These are phyloP conservation scores for Backusella macrospora DNA, from an alignment of 192 early-diverging fungal genomes.

Conservation along the genomic window DNA sequence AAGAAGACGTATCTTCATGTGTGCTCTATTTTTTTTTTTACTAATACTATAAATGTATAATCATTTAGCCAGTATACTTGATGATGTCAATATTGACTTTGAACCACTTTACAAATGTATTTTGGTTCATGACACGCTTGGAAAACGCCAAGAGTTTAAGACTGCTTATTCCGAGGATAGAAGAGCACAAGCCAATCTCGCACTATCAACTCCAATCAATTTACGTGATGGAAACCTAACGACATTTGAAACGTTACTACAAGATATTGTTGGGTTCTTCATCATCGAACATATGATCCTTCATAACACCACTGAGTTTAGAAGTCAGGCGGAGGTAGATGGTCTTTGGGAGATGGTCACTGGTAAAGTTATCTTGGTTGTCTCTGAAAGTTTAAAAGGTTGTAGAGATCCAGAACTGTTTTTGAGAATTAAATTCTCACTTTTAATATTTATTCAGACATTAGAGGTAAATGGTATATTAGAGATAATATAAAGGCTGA, in stretches of 20 bases:
- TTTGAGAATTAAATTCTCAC: constrained; percentile 71
- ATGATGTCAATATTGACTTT: constrained; percentile 85
- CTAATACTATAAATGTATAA: neutral
- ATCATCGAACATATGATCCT: constrained; percentile 90
- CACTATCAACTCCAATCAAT: constrained; percentile 75
- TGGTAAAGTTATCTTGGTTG: constrained; percentile 75
- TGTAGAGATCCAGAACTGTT: constrained; percentile 83
- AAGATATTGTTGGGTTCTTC: constrained; percentile 96
- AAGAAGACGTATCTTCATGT: neutral
- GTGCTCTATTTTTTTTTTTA: neutral
- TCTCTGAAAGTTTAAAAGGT: constrained; percentile 77
- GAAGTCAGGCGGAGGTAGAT: constrained; percentile 84
- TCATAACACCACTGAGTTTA: constrained; percentile 86
- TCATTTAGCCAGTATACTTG: constrained; percentile 59
- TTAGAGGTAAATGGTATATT: constrained; percentile 64
- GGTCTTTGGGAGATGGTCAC: constrained; percentile 87
- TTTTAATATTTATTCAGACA: constrained; percentile 89
- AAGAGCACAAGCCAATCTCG: constrained; percentile 83
- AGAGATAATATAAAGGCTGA: constrained; percentile 12
- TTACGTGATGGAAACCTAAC: constrained; percentile 67
- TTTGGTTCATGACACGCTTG: constrained; percentile 94
- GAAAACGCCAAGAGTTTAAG: constrained; percentile 84
- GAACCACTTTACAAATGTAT: constrained; percentile 94
- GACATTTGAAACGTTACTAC: constrained; percentile 74
- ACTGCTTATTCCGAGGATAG: constrained; percentile 89